Conservation (phyloP, 805 yeast genomes). For the Pichia deserticola region DNA sequence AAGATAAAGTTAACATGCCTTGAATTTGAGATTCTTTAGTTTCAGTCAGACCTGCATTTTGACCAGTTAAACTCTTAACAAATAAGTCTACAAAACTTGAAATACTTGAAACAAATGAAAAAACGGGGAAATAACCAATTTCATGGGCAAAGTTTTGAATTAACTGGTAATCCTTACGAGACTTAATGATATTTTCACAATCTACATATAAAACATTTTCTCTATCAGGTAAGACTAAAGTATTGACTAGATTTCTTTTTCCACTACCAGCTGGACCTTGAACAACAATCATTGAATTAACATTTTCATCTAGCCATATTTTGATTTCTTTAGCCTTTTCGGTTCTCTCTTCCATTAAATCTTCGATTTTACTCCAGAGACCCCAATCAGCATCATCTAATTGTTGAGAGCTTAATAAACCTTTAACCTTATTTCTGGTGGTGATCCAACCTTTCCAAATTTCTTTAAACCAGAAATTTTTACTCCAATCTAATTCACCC, state of each 20-base stretch:
- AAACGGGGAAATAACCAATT: constrained; percentile 87
- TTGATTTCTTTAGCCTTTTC: constrained; percentile 61
- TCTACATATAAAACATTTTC: constrained; percentile 62
- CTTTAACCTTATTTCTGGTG: constrained; percentile 23
- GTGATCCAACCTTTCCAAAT: constrained; percentile 26
- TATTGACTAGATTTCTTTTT: constrained; percentile 68
- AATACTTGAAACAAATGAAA: constrained; percentile 83
- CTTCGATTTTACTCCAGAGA: constrained; percentile 18
- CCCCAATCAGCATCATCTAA: constrained; percentile 13
- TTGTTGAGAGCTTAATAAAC: constrained; percentile 15
- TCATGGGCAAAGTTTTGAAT: constrained; percentile 63
- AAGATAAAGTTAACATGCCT: constrained; percentile 65
- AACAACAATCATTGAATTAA: constrained; percentile 82
- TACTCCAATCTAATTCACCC: constrained; percentile 41
- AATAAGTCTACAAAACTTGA: constrained; percentile 76
- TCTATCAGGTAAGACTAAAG: constrained; percentile 54
- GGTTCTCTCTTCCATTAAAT: constrained; percentile 60
- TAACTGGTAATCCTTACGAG: constrained; percentile 66
- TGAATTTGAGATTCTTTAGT: constrained; percentile 74
- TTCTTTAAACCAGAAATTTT: constrained; percentile 24
- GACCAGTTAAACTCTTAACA: constrained; percentile 88
- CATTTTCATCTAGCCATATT: constrained; percentile 80
- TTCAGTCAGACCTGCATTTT: constrained; percentile 84
- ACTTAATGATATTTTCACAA: constrained; percentile 67
- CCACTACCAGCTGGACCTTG: constrained; percentile 97